Base-by-base conservation (phyloP, 2,329 filamentous ascomycete species). In the Periglandula ipomoeae region DNA sequence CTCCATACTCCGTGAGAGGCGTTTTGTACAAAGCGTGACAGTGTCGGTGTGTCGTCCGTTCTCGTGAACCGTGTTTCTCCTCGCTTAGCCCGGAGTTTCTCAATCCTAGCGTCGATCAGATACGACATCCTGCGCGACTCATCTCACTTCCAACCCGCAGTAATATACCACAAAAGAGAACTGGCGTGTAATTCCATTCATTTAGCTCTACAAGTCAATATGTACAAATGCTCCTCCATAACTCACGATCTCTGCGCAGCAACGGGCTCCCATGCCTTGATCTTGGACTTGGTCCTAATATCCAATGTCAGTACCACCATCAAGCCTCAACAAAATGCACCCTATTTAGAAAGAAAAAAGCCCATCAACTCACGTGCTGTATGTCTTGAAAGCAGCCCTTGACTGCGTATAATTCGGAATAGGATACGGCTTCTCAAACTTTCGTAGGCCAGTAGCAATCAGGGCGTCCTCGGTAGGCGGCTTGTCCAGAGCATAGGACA, bases 401-500 rank as follows among this genome's bases (percentile, higher is more conserved):
- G 78, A 85, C 61, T 76, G 72, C 24, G 93, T 96, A 59, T 81
- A 72, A 67, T 88, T 93, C 54, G 86, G 83, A 53, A 82, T 73
- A 61, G 91, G 65, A 72, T 77, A 76, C 49, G 76, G 74, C 51
- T 82, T 75, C 66, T 95, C 89, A 86, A 90, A 97, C 34, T 74
- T 67, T 53, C 89, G 79, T 42, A 81, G 68, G 57, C 81, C 75
- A 46, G 82, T 72, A 59, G 82, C 78, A 54, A 94, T 63, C 53
- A 93, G 67, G 46, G 82, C 72, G 65, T 98, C 93, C 61, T 85
- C 70, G 34, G 75, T 79, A 2, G 93, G 93, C 34, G 91, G 82
- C 69, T 87, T 86, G 69, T 97, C 89, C 60, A 95, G 84, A 70
- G 83, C 74, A 72, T 98, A 97, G 56, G 89, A 89, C 59, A 98